phyloP scores from a whole-genome alignment of 2,329 filamentous ascomycete species.

The Epichloe amarillans region DNA sequence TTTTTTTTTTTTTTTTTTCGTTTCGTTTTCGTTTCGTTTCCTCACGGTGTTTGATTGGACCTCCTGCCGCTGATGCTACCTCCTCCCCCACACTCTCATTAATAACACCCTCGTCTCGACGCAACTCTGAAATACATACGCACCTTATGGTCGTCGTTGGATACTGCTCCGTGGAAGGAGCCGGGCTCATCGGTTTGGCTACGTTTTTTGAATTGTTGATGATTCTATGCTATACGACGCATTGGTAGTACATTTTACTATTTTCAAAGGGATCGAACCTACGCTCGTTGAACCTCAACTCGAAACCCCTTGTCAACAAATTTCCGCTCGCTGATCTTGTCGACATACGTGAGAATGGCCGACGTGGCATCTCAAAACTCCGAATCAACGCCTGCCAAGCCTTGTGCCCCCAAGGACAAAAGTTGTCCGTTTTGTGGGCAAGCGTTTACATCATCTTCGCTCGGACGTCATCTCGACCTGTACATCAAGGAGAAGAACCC shows the following conservation, averaged over 20 bases:
- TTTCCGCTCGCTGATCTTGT: neutral
- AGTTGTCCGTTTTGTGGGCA: conserved; percentile 80
- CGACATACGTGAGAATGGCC: conserved; percentile 14
- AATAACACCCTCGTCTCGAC: neutral
- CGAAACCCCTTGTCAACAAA: neutral
- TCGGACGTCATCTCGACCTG: conserved; percentile 85
- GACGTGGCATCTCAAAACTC: conserved; percentile 20
- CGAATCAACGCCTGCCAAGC: conserved; percentile 26
- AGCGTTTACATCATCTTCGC: conserved; percentile 82
- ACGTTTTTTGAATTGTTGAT: neutral
- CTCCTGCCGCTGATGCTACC: neutral
- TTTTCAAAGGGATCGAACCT: neutral
- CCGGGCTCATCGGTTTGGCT: neutral
- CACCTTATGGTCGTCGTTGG: conserved; percentile 2
- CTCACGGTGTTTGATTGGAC: neutral
- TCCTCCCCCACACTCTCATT: neutral
- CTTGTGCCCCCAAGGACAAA: conserved; percentile 61
- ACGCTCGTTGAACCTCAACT: conserved; percentile 3
- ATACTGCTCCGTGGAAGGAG: conserved; percentile 6
- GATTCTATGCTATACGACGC: neutral
- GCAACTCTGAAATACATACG: neutral
- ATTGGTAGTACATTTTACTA: neutral
- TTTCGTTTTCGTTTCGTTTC: neutral
- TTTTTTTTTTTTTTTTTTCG: neutral
- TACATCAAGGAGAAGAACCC: conserved; percentile 93